Percentiles rank a stretch among this genome's conserved stretches.
These are phyloP conservation scores for Exophiala mesophila DNA, from an alignment of 2,329 filamentous ascomycete species.

Conservation along the genomic window DNA sequence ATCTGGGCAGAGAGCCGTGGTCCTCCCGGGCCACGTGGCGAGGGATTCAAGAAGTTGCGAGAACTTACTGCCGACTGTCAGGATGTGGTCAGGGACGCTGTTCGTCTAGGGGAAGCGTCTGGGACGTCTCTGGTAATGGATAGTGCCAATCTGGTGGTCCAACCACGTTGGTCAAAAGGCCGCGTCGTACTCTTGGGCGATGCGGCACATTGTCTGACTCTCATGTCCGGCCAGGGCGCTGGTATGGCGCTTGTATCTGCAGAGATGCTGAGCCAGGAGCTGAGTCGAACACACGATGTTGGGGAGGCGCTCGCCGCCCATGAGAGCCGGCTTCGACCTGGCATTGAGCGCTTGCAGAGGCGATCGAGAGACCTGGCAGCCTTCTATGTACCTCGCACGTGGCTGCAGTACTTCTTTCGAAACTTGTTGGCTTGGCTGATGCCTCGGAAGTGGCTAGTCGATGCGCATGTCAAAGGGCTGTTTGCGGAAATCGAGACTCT, in stretches of 20 bases:
- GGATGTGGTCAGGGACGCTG: conserved; percentile 2
- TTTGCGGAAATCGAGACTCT: background rate
- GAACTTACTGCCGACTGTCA: conserved; percentile 2
- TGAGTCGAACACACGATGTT: conserved; percentile 30
- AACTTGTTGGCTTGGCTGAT: background rate
- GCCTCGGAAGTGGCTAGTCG: background rate
- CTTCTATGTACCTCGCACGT: conserved; percentile 4
- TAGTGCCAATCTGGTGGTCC: conserved; percentile 7
- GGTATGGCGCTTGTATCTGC: conserved; percentile 43
- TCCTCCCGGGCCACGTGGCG: too few species aligned
- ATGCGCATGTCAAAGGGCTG: background rate
- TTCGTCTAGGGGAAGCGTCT: conserved; percentile 3
- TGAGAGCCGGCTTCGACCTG: conserved; percentile 24
- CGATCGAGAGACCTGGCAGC: conserved; percentile 7
- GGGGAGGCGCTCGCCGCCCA: conserved; percentile 23
- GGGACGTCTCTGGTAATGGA: conserved; percentile 4
- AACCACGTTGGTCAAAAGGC: conserved; percentile 39
- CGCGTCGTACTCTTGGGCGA: conserved; percentile 53
- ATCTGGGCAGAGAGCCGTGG: too few species aligned
- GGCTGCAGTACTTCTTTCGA: background rate
- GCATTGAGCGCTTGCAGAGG: conserved; percentile 11
- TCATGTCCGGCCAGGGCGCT: conserved; percentile 51
- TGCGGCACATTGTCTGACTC: conserved; percentile 46
- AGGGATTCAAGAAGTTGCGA: conserved; percentile 3
- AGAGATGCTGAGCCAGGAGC: conserved; percentile 33